Percentiles rank a stretch among this genome's conserved stretches.
These are phyloP conservation scores for Phytophthora citrophthora DNA, from an alignment of 352 stramenopile genomes.

Conservation along the genomic window DNA sequence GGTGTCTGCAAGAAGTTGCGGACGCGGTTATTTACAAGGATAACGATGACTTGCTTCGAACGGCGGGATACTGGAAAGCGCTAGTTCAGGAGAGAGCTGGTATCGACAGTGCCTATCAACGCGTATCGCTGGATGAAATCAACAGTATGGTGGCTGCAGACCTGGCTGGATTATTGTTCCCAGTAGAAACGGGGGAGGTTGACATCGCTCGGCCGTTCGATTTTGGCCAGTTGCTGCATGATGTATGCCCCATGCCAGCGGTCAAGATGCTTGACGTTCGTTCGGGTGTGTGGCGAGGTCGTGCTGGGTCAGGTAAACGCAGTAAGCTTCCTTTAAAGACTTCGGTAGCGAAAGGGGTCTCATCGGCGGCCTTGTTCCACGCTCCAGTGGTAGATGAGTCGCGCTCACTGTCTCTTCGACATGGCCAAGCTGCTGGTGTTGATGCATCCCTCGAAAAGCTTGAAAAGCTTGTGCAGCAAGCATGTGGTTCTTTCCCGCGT, in stretches of 20 bases:
- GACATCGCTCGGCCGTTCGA: slow-evolving; percentile 45
- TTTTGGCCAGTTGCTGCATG: slow-evolving; percentile 60
- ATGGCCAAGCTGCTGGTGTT: slow-evolving; percentile 6
- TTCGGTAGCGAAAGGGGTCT: slow-evolving; percentile 8
- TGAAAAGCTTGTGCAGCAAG: slow-evolving; percentile 31
- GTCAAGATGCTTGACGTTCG: slow-evolving; percentile 77
- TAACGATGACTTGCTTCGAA: slow-evolving; percentile 82
- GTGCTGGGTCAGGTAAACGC: slow-evolving; percentile 1
- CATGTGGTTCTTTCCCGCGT: slow-evolving; percentile 31
- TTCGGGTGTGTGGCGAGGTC: slow-evolving; percentile 41
- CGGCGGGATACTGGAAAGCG: slow-evolving; percentile 63
- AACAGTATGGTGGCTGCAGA: slow-evolving; percentile 65
- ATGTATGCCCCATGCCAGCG: slow-evolving; percentile 62
- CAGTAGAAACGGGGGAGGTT: slow-evolving; percentile 13
- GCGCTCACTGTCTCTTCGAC: slow-evolving; percentile 20
- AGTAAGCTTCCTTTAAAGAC: slow-evolving; percentile 14
- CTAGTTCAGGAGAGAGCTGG: slow-evolving; percentile 3
- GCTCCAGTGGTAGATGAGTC: slow-evolving; percentile 26
- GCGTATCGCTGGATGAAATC: slow-evolving; percentile 62
- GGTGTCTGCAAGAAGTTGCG: slow-evolving; percentile 67
- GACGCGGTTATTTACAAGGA: slow-evolving; percentile 88
- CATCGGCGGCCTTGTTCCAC: slow-evolving; percentile 30
- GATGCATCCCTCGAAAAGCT: slow-evolving; percentile 19
- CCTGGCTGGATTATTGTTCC: slow-evolving; percentile 69
- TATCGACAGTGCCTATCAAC: slow-evolving; percentile 8